Conservation (phyloP, 495 filamentous ascomycete genomes). For the Trichoderma parareesei region DNA sequence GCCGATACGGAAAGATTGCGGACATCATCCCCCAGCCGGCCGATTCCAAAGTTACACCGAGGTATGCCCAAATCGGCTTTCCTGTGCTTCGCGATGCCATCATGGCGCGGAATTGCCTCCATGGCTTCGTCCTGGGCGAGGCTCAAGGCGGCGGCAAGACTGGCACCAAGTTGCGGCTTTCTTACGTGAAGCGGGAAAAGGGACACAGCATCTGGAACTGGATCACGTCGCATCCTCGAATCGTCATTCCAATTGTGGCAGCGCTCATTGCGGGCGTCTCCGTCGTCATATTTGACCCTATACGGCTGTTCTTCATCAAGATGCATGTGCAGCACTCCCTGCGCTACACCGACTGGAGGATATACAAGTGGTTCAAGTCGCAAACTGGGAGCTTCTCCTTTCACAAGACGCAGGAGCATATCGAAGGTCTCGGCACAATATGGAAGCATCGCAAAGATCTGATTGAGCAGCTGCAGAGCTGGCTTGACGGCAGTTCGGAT, state of each 20-base stretch:
- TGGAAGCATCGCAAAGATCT: slow-evolving; percentile 80
- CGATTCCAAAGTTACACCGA: slow-evolving; percentile 75
- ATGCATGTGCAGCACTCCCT: slow-evolving; percentile 73
- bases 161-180: slow-evolving; percentile 68
- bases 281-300: slow-evolving; percentile 86
- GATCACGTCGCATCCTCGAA: slow-evolving; percentile 79
- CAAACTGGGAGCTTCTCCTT: slow-evolving; percentile 64
- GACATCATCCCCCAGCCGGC: slow-evolving; percentile 72
- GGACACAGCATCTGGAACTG: slow-evolving; percentile 76
- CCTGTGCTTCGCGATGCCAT: slow-evolving; percentile 59
- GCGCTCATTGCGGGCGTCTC: slow-evolving; percentile 76
- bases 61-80: slow-evolving; percentile 74
- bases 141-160: slow-evolving; percentile 59
- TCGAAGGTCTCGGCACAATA: slow-evolving; percentile 62
- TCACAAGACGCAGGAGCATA: neutral
- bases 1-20: slow-evolving; percentile 77
- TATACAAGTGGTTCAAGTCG: slow-evolving; percentile 73
- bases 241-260: slow-evolving; percentile 75
- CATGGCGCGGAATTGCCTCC: slow-evolving; percentile 87
- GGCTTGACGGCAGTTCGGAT: slow-evolving; percentile 76
- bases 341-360: slow-evolving; percentile 57
- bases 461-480: slow-evolving; percentile 74
- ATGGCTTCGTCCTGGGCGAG: slow-evolving; percentile 65
- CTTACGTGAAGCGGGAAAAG: slow-evolving; percentile 71
- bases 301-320: slow-evolving; percentile 85